These are phyloP conservation scores for Acer yangbiense DNA, from an alignment of 345 rosid genomes.

Conservation along the genomic window DNA sequence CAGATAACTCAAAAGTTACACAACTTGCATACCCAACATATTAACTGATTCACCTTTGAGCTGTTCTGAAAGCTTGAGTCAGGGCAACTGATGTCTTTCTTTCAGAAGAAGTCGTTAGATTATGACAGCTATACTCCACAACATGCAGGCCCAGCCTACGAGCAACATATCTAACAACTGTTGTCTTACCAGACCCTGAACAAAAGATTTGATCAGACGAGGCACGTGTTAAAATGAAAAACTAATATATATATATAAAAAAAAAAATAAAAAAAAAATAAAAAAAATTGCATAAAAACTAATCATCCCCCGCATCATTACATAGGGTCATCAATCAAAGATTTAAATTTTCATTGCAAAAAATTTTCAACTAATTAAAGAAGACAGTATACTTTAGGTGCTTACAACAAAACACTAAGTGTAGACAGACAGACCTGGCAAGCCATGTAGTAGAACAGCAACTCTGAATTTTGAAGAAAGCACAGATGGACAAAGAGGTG, in stretches of 20 bases:
- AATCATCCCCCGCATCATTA: background rate
- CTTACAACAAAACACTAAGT: slow-evolving; percentile 23
- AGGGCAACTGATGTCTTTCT: slow-evolving; percentile 71
- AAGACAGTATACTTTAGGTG: background rate
- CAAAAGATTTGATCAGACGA: slow-evolving; percentile 20
- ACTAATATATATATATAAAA: background rate
- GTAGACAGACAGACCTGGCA: slow-evolving; percentile 49
- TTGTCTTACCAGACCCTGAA: slow-evolving; percentile 93
- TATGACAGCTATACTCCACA: slow-evolving; percentile 92
- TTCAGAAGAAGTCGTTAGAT: slow-evolving; percentile 72
- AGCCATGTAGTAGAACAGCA: slow-evolving; percentile 79
- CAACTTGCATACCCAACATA: slow-evolving; percentile 17
- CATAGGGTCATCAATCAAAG: slow-evolving; percentile 15
- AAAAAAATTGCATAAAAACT: background rate
- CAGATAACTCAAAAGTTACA: slow-evolving; percentile 5
- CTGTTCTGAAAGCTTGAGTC: slow-evolving; percentile 79
- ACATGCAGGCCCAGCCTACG: slow-evolving; percentile 80
- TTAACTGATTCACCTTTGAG: slow-evolving; percentile 67
- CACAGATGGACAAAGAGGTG: slow-evolving; percentile 79
- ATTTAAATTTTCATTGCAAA: background rate
- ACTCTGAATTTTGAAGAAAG: slow-evolving; percentile 89
- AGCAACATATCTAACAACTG: slow-evolving; percentile 79
- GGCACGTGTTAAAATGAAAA: background rate
- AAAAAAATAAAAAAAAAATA: background rate
- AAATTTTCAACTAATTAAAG: slow-evolving; percentile 1